Base-by-base conservation (phyloP, 2,329 filamentous ascomycete species). In the Ceratocystis smalleyi region DNA sequence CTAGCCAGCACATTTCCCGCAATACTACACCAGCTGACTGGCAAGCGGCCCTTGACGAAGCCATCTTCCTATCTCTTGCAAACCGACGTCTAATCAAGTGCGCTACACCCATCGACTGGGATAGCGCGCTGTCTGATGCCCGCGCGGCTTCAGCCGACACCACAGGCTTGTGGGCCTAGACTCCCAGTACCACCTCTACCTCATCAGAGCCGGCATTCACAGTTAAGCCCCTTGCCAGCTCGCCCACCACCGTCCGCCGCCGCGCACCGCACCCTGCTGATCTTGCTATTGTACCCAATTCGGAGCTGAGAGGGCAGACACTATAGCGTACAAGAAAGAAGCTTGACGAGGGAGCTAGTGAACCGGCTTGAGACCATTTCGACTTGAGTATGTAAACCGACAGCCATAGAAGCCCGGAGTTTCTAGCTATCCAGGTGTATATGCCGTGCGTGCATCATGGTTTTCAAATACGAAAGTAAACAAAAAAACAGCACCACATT, bases 11-110 rank as follows among this genome's bases (percentile, higher is more conserved):
- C 35, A 66, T 68, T 10, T 63, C 49, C 59, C 51, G 24, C 67
- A 68, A 61, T 71, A 72, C 68, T 62, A 71, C 65, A 32, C 69
- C 67, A 67, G 71, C 69, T 15, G 62, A 72, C 63, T 67, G 65
- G 65, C 45, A 73, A 7, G 69, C 70, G 19, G 77, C 77, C 3
- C 72, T 79, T 1, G 67, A 71, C 3, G 67, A 73, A 61, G 74
- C 76, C 19, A 67, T 75, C 27, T 57, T 60, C 43, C 30, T 27
- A 15, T 27, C 59, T 2, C 27, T 61, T 15, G 17, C 40, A 8
- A 24, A 47, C 24, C 51, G 51, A 8, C 62, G 8, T 22, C 30
- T 24, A 30, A 43, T 30, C 27, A 43, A 45, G 49, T 19, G 35
- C 51, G 30, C 60, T 5, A 35, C 43, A 15, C 1, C 35, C 5